Percentiles rank a stretch among this genome's conserved stretches.
Conservation (phyloP, 1,284 basidiomycete species). For the Ceratorhiza oryzae-sativae region DNA sequence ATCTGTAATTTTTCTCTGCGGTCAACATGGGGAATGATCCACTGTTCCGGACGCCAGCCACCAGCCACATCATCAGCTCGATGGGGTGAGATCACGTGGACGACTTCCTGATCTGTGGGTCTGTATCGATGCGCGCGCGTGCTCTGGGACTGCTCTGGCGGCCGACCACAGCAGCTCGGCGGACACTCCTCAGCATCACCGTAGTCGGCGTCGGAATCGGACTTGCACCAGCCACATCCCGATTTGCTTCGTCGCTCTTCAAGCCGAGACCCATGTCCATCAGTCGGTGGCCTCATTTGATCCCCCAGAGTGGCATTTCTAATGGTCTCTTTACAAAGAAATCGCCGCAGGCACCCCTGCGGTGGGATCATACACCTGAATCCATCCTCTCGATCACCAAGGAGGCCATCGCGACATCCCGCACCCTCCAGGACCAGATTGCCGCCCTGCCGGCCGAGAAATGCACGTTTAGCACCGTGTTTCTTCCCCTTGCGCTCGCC, state of each 20-base stretch:
- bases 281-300: neutral
- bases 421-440: conserved; percentile 64
- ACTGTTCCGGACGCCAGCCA: too few relatives aligned
- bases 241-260: conserved; percentile 14
- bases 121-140: conserved; percentile 25
- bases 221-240: conserved; percentile 16
- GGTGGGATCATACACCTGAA: conserved; percentile 72
- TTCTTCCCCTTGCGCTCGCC: conserved; percentile 64
- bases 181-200: conserved; percentile 13
- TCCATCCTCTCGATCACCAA: conserved; percentile 66
- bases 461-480: conserved; percentile 52
- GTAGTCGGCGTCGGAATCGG: conserved; percentile 13
- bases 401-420: conserved; percentile 64
- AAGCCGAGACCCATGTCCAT: conserved; percentile 16
- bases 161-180: neutral
- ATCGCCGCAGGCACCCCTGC: conserved; percentile 66
- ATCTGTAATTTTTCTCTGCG: too few relatives aligned
- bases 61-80: neutral
- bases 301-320: neutral
- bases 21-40: too few relatives aligned
- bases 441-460: conserved; percentile 65
- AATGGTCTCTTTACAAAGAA: neutral
- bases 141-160: conserved; percentile 25
- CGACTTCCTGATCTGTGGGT: neutral
- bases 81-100: conserved; percentile 11